Percentiles rank a stretch among this genome's conserved stretches.
Evolutionary conservation across 352 stramenopile genomes (phyloP).

Genomic region (Elongisporangium senticosum): DNA sequence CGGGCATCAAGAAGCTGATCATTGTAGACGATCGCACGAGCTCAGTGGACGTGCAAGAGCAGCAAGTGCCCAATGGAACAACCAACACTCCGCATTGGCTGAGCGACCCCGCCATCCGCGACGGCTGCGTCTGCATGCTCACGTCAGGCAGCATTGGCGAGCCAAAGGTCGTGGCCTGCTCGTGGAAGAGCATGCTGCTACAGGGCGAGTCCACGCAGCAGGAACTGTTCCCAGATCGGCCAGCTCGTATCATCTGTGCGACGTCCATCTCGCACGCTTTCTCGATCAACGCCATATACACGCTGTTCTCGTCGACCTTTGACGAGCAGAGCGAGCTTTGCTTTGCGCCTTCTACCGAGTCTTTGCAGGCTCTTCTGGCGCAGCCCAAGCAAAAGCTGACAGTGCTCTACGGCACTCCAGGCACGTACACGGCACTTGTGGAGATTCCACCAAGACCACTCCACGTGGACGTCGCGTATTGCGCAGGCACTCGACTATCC

Average conservation of each 20-base stretch:
- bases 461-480: slow-evolving; percentile 66
- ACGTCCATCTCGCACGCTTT: slow-evolving; percentile 84
- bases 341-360: slow-evolving; percentile 45
- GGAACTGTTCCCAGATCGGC: slow-evolving; percentile 57
- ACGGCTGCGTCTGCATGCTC: slow-evolving; percentile 62
- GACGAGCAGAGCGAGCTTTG: slow-evolving; percentile 63
- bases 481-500: slow-evolving; percentile 58
- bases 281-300: slow-evolving; percentile 83
- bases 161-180: slow-evolving; percentile 74
- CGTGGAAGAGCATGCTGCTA: slow-evolving; percentile 70
- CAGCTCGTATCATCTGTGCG: slow-evolving; percentile 60
- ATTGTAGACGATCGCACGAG: slow-evolving; percentile 31
- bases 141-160: slow-evolving; percentile 76
- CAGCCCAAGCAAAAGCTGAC: slow-evolving; percentile 33
- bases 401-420: slow-evolving; percentile 71
- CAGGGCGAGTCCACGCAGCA: slow-evolving; percentile 75
- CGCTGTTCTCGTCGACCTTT: slow-evolving; percentile 61
- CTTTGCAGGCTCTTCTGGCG: slow-evolving; percentile 43
- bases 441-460: slow-evolving; percentile 40
- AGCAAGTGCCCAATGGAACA: neutral
- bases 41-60: slow-evolving; percentile 15
- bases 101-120: slow-evolving; percentile 17
- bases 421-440: slow-evolving; percentile 69
- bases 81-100: slow-evolving; percentile 26
- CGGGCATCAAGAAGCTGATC: slow-evolving; percentile 51